These are phyloP conservation scores for Nemania sp. DNA, from an alignment of 2,329 filamentous ascomycete genomes.

Conservation along the genomic window DNA sequence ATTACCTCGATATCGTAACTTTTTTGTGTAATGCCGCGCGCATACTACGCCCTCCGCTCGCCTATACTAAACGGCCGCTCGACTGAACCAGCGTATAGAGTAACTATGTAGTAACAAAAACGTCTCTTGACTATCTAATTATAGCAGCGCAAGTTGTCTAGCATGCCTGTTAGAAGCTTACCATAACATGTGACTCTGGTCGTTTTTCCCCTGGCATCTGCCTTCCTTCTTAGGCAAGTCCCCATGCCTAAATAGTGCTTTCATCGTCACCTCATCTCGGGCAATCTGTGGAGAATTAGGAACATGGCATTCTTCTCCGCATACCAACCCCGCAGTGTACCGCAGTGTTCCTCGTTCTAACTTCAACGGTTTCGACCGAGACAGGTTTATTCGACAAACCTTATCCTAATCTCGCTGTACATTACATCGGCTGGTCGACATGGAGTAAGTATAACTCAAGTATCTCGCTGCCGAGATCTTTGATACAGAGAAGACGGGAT, in stretches of 20 bases:
- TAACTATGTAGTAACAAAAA: background rate
- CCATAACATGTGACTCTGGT: background rate
- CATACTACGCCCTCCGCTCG: too few relatives aligned
- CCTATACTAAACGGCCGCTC: too few relatives aligned
- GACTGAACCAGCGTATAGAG: too few relatives aligned
- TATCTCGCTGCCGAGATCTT: background rate
- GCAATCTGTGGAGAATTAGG: conserved; percentile 17
- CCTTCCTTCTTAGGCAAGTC: conserved; percentile 14
- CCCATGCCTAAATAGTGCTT: background rate
- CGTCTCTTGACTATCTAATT: too few relatives aligned
- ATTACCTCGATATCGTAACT: too few relatives aligned
- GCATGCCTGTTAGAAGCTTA: background rate
- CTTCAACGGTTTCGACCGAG: background rate
- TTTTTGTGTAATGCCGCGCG: too few relatives aligned
- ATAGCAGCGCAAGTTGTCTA: background rate
- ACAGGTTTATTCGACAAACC: background rate
- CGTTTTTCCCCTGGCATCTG: background rate
- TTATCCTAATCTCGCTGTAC: background rate
- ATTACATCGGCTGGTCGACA: background rate
- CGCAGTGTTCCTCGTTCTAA: background rate
- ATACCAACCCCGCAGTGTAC: conserved; percentile 19
- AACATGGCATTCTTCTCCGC: conserved; percentile 15
- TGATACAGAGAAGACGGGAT: background rate
- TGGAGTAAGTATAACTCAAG: background rate
- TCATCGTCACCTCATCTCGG: conserved; percentile 7